Conservation (phyloP, 768 basidiomycete genomes). For the Mycena haematopus region DNA sequence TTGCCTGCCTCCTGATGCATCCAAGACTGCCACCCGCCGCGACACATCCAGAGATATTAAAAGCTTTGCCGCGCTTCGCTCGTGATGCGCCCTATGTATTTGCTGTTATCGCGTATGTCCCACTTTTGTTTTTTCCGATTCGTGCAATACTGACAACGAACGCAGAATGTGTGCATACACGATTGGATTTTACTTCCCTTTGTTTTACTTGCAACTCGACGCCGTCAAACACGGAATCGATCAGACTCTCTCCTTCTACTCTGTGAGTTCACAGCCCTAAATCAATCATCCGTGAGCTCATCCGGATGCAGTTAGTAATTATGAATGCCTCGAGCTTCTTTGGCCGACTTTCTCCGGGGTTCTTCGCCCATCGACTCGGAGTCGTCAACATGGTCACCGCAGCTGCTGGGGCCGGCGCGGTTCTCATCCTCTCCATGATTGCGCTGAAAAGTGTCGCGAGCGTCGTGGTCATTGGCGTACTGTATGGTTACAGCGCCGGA, state of each 20-base stretch:
- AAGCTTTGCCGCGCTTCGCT: conserved; percentile 23
- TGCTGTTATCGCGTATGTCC: conserved; percentile 27
- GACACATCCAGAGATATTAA: conserved; percentile 8
- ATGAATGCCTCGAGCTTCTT: conserved; percentile 46
- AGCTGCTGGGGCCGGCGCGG: conserved; percentile 30
- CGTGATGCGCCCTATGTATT: conserved; percentile 33
- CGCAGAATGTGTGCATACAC: conserved; percentile 27
- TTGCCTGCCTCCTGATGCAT: conserved; percentile 47
- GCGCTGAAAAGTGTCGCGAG: conserved; percentile 32
- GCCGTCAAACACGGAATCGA: conserved; percentile 36
- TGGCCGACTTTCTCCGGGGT: conserved; percentile 45
- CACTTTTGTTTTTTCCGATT: neutral
- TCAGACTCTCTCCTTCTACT: conserved; percentile 44
- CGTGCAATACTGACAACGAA: neutral
- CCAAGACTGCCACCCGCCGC: conserved; percentile 44
- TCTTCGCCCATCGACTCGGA: conserved; percentile 39
- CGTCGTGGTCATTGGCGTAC: conserved; percentile 35
- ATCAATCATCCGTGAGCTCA: neutral
- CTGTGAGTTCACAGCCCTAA: conserved; percentile 34
- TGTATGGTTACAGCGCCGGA: conserved; percentile 43
- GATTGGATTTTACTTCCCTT: conserved; percentile 36
- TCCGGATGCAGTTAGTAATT: conserved; percentile 39
- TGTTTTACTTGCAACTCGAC: conserved; percentile 47
- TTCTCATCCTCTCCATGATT: conserved; percentile 43
- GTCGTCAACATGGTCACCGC: conserved; percentile 37